These are phyloP conservation scores for Fennellomyces sp. DNA, from an alignment of 371 early-diverging fungal species.

Conservation along the genomic window DNA sequence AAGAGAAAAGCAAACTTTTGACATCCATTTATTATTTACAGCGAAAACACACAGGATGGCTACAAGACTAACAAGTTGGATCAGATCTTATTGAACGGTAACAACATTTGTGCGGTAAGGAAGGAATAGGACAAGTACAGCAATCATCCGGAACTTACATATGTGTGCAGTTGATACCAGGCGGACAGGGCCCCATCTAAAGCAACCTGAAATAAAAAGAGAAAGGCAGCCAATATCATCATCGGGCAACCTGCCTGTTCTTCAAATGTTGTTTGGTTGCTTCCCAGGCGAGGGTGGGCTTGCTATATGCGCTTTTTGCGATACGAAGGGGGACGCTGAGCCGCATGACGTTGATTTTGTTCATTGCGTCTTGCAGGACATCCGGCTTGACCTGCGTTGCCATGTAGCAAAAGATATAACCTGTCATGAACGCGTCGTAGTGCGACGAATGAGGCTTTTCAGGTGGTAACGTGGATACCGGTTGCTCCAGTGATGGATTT, in stretches of 20 bases:
- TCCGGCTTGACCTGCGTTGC: constrained; percentile 14
- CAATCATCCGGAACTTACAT: not conserved
- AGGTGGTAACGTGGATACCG: not conserved
- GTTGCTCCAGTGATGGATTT: not conserved
- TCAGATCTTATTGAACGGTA: constrained; percentile 94
- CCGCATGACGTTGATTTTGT: constrained; percentile 77
- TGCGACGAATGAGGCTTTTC: constrained; percentile 76
- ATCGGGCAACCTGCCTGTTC: not conserved
- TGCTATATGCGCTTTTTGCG: constrained; percentile 57
- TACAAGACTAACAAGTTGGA: constrained; percentile 75
- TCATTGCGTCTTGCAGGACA: constrained; percentile 28
- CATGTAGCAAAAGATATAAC: constrained; percentile 75
- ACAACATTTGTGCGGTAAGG: constrained; percentile 92
- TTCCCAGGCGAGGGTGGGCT: constrained; percentile 18
- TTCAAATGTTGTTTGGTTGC: constrained; percentile 3
- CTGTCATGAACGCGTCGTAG: constrained; percentile 96
- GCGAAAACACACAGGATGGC: constrained; percentile 81
- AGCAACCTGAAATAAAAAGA: not conserved
- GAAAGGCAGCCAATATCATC: not conserved
- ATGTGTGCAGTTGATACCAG: constrained; percentile 41
- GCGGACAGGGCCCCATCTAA: constrained; percentile 30
- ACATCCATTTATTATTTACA: constrained; percentile 21
- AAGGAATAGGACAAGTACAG: not conserved
- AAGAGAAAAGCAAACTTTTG: not conserved
- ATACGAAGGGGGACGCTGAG: constrained; percentile 64